Base-by-base conservation (phyloP, 495 filamentous ascomycete species). In the Lasiosphaeris hirsuta region DNA sequence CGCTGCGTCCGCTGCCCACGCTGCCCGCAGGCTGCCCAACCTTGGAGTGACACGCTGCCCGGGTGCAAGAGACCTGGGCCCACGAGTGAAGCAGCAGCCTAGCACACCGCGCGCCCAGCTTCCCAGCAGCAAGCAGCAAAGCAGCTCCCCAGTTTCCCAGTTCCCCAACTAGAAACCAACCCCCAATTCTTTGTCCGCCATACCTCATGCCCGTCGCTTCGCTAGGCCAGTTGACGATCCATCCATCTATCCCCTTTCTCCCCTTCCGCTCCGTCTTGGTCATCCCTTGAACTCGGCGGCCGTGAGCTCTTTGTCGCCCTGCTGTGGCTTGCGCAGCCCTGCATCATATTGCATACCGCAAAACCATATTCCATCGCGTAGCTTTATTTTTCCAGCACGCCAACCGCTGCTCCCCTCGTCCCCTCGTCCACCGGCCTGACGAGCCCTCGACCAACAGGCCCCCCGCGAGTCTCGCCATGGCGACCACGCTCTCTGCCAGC, bases 401-500 rank as follows among this genome's bases (percentile, higher is more conserved):
- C 11, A 6, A 35, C n/a, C 17, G 15, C 30, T 35, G 15, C 30
- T 35, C 35, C 5, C 14, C 19, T 13, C 14, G 11, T 37, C 34
- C 7, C 18, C 35, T 5, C 18, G 10, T 14, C 51, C 23, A 54
- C 9, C 19, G 50, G 23, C 46, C 15, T 14, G 13, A 10, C 51
- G 13, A 30, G 30, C 37, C 33, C 37, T n/a, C 38, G 43, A 39
- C 43, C 5, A 2, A 18, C 18, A n/a, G 37, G 4, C 33, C 11
- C 11, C 51, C 41, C 33, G 40, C 11, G 35, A 43, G n/a, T 36
- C 39, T n/a, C 42, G 33, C 48, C 55, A 71, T 71, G 69, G 59
- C 69, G 42, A 69, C 64, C 41, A 59, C 69, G 7, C 50, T 66
- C 40, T 52, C 66, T 36, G 54, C 62, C 40, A 65, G 64, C 57